Conservation (phyloP, 352 stramenopile species). For the Phytophthora citricola region DNA sequence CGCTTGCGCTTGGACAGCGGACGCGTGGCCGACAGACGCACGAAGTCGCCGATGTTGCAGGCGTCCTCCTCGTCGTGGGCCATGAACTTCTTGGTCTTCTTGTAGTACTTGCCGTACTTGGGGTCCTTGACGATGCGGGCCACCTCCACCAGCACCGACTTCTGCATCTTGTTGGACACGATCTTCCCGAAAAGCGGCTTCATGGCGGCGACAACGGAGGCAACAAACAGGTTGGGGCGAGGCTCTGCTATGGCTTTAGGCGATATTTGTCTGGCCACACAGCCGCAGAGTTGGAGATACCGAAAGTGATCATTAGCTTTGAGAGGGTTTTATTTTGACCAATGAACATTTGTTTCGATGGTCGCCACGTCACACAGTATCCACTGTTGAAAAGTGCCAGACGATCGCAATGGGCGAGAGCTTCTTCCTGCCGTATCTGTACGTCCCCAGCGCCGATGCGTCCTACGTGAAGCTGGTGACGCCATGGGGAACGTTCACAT, state of each 20-base stretch:
- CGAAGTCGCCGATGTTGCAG: slow-evolving; percentile 92
- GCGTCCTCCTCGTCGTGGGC: slow-evolving; percentile 96
- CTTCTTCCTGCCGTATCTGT: slow-evolving; percentile 82
- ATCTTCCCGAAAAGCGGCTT: slow-evolving; percentile 95
- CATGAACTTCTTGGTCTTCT: slow-evolving; percentile 98
- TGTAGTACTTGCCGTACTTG: slow-evolving; percentile 96
- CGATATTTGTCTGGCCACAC: slow-evolving; percentile 35
- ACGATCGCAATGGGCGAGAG: slow-evolving; percentile 30
- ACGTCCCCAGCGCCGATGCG: slow-evolving; percentile 63
- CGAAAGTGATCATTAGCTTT: not conserved
- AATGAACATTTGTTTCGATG: slow-evolving; percentile 6
- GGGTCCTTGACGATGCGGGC: slow-evolving; percentile 94
- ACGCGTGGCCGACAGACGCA: slow-evolving; percentile 77
- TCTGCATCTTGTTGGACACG: slow-evolving; percentile 97
- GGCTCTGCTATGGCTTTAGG: not conserved
- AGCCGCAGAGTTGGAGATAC: slow-evolving; percentile 9
- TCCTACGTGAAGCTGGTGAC: slow-evolving; percentile 77
- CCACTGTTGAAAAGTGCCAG: not conserved
- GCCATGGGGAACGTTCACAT: slow-evolving; percentile 65
- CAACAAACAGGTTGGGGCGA: not conserved
- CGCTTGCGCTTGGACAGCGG: slow-evolving; percentile 89
- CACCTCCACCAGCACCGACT: slow-evolving; percentile 96
- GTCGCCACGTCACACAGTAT: slow-evolving; percentile 26
- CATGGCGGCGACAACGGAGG: slow-evolving; percentile 45
- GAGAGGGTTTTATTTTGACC: slow-evolving; percentile 10